phyloP scores from a whole-genome alignment of 1,284 basidiomycete genomes.

The Tremellales sp. region DNA sequence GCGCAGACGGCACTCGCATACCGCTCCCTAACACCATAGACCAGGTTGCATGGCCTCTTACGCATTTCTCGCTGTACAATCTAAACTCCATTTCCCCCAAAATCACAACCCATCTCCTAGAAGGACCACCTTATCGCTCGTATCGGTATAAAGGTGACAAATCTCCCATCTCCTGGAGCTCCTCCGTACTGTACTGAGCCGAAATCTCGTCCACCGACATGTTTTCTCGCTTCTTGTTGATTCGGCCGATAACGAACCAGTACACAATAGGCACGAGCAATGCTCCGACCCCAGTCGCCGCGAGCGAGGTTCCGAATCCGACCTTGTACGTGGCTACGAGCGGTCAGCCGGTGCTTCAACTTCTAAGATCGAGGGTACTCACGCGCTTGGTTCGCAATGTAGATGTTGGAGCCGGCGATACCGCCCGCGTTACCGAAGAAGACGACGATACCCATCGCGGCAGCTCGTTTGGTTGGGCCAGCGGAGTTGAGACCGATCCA shows the following conservation, averaged over 20 bases:
- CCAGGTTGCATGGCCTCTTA: too few species aligned
- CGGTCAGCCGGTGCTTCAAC: not conserved
- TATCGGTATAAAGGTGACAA: slow-evolving; percentile 30
- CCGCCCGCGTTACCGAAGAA: slow-evolving; percentile 28
- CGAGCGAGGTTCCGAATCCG: slow-evolving; percentile 32
- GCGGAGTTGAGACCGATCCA: slow-evolving; percentile 31
- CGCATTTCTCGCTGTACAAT: too few species aligned
- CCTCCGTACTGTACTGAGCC: slow-evolving; percentile 22
- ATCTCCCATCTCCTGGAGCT: slow-evolving; percentile 29
- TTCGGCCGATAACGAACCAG: slow-evolving; percentile 16
- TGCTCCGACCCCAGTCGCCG: slow-evolving; percentile 19
- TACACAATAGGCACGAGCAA: slow-evolving; percentile 14
- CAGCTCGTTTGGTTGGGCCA: slow-evolving; percentile 31
- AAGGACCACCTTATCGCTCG: too few species aligned
- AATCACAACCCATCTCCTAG: too few species aligned
- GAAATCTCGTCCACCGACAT: slow-evolving; percentile 29
- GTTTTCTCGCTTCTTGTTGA: slow-evolving; percentile 23
- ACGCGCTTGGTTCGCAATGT: slow-evolving; percentile 27
- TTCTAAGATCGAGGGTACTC: slow-evolving; percentile 7
- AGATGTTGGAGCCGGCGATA: slow-evolving; percentile 29
- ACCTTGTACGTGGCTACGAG: slow-evolving; percentile 17
- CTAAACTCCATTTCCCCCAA: too few species aligned
- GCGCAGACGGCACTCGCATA: too few species aligned
- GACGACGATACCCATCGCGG: slow-evolving; percentile 25
- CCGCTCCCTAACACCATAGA: too few species aligned